Conservation (phyloP, 495 filamentous ascomycete species). For the Penicillium malachiteum region DNA sequence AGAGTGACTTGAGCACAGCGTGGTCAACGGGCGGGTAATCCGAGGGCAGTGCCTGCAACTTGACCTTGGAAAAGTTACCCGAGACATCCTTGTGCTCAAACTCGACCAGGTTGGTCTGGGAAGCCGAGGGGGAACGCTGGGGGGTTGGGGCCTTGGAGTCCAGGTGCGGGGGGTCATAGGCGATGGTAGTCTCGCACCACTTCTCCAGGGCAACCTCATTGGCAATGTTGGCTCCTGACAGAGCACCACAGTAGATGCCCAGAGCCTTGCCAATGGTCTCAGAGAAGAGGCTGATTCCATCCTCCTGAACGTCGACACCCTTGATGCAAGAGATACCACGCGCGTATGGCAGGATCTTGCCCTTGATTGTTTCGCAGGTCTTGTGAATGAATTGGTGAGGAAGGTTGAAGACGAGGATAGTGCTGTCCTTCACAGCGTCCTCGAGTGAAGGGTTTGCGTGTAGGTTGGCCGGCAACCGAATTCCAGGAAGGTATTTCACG, state of each 20-base stretch:
- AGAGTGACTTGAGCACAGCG: constrained; percentile 71
- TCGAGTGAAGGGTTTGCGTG: constrained; percentile 85
- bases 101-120: constrained; percentile 56
- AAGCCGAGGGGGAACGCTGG: constrained; percentile 52
- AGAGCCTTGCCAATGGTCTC: constrained; percentile 88
- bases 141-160: constrained; percentile 72
- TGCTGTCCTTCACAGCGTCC: constrained; percentile 75
- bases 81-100: constrained; percentile 66
- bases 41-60: constrained; percentile 68
- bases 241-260: constrained; percentile 94
- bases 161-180: constrained; percentile 89
- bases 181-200: constrained; percentile 94
- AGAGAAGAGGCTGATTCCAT: constrained; percentile 84
- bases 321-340: constrained; percentile 98
- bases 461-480: constrained; percentile 81
- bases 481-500: constrained; percentile 89
- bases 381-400: constrained; percentile 96
- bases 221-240: constrained; percentile 96
- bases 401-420: constrained; percentile 93
- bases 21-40: constrained; percentile 86
- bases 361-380: constrained; percentile 81
- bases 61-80: constrained; percentile 59
- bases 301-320: constrained; percentile 84
- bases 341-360: constrained; percentile 86
- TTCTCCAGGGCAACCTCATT: constrained; percentile 92